phyloP scores from a whole-genome alignment of 2,329 filamentous ascomycete species.

The Aspergillus jensenii region DNA sequence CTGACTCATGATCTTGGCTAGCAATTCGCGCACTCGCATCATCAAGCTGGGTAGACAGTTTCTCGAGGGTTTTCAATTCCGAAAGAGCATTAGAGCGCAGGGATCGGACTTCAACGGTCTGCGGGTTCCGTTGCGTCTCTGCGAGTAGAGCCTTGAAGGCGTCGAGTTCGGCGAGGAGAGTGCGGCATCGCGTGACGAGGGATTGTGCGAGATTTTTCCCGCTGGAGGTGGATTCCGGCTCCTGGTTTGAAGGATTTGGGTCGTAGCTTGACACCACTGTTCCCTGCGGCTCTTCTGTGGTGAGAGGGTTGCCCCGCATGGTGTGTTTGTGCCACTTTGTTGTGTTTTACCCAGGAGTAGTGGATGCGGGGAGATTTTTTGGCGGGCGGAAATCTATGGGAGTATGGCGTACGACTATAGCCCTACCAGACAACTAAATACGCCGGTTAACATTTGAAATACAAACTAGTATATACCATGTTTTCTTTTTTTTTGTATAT shows the following conservation, averaged over 20 bases:
- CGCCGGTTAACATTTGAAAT: not conserved
- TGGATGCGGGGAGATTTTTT: not conserved
- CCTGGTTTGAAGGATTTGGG: not conserved
- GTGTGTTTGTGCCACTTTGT: not conserved
- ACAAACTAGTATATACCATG: not conserved
- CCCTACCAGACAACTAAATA: not conserved
- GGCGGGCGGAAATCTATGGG: not conserved
- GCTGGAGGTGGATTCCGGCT: not conserved
- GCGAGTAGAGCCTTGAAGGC: constrained; percentile 44
- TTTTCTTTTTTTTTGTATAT: not conserved
- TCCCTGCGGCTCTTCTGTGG: not conserved
- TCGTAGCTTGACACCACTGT: not conserved
- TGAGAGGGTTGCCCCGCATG: not conserved
- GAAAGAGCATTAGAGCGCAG: constrained; percentile 50
- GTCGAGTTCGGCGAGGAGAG: constrained; percentile 47
- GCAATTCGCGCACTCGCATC: constrained; percentile 10
- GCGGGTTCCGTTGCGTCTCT: constrained; percentile 43
- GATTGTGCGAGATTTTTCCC: constrained; percentile 24
- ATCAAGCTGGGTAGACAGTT: constrained; percentile 33
- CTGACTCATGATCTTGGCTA: not conserved
- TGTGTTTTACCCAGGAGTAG: not conserved
- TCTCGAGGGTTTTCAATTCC: constrained; percentile 51
- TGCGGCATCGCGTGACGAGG: constrained; percentile 39
- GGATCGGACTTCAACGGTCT: constrained; percentile 50
- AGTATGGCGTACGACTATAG: not conserved